Base-by-base conservation (phyloP, 495 filamentous ascomycete genomes). In the Daldinia bambusicola region DNA sequence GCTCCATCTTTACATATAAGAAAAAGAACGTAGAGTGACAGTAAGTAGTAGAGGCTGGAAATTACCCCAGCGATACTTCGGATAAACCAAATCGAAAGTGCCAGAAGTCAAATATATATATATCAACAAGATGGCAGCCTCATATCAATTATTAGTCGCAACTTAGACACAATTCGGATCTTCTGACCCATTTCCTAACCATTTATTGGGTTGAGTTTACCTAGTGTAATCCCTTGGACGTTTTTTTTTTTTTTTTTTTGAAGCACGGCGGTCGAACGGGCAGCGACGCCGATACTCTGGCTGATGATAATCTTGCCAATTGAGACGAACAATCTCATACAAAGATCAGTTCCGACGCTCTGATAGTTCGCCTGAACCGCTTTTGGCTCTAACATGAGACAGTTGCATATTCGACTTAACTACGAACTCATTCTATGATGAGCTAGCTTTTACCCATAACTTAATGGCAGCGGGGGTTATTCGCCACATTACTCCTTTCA, bases 1-100 rank as follows among this genome's bases (percentile, higher is more conserved):
- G 55, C 61, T 73, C 70, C 70, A 73, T 73, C 8, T 62, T 73
- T 48, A 53, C 37, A 61, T 37, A 10, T 26, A 41, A 16, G 30
- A 36, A 36, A 41, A 50, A 43, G 18, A 62, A 63, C 55, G 53
- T 40, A 71, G 48, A 45, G 57, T 58, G 56, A 16, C 57, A 18
- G 22, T 41, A 31, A 59, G 34, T 50, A 66, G 48, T 48, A 45
- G 20, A 41, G 13, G 26, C 60, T 60, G 22, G 43, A 45, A 13
- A 61, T 55, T 55, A 43, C 48, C 43, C 26, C 26, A 26, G 12
- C 51, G 41, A 68, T 30, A 26, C 18, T 16, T 64, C 13, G 13
- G 40, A 60, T 58, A 14, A 12, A 16, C 18, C 32, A 16, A 7
- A 56, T 45, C 51, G n/a, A 59, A 59, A 32, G 51, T 20, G 56